Percentiles rank a stretch among this genome's conserved stretches.
phyloP scores from a whole-genome alignment of 2,329 filamentous ascomycete genomes.

The Alternaria brassicae region DNA sequence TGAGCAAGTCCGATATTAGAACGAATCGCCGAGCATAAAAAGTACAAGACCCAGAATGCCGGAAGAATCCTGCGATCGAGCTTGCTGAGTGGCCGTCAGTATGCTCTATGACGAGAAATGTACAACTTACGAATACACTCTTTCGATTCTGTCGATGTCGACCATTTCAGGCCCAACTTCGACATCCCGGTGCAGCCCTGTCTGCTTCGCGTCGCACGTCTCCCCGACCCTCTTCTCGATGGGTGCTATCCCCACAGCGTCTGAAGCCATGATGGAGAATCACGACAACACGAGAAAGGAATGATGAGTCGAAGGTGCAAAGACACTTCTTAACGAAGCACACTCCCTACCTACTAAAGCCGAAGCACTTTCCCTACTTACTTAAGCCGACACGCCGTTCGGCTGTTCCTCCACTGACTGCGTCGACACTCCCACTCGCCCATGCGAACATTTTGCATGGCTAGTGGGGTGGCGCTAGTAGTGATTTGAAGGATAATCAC shows the following conservation, averaged over 20 bases:
- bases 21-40: slow-evolving; percentile 88
- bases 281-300: slow-evolving; percentile 2
- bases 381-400: slow-evolving; percentile 31
- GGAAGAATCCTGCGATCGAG: slow-evolving; percentile 66
- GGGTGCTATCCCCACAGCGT: slow-evolving; percentile 19
- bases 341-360: too few species aligned
- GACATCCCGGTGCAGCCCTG: slow-evolving; percentile 41
- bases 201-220: slow-evolving; percentile 28
- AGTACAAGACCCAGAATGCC: slow-evolving; percentile 91
- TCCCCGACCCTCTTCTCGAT: slow-evolving; percentile 30
- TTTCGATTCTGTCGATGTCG: slow-evolving; percentile 48
- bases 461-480: slow-evolving; percentile 34
- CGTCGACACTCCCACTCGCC: slow-evolving; percentile 20
- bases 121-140: slow-evolving; percentile 46
- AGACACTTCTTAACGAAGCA: neutral
- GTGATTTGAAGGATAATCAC: slow-evolving; percentile 20
- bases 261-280: slow-evolving; percentile 30
- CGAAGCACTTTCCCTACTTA: slow-evolving; percentile 4
- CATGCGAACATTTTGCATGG: slow-evolving; percentile 19
- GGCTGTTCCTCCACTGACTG: neutral
- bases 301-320: slow-evolving; percentile 13
- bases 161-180: slow-evolving; percentile 42
- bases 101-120: neutral
- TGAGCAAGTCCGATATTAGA: slow-evolving; percentile 94
- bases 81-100: slow-evolving; percentile 53